These are phyloP conservation scores for Amborella trichopoda DNA, from an alignment of 164 flowering plant genomes.

Conservation along the genomic window DNA sequence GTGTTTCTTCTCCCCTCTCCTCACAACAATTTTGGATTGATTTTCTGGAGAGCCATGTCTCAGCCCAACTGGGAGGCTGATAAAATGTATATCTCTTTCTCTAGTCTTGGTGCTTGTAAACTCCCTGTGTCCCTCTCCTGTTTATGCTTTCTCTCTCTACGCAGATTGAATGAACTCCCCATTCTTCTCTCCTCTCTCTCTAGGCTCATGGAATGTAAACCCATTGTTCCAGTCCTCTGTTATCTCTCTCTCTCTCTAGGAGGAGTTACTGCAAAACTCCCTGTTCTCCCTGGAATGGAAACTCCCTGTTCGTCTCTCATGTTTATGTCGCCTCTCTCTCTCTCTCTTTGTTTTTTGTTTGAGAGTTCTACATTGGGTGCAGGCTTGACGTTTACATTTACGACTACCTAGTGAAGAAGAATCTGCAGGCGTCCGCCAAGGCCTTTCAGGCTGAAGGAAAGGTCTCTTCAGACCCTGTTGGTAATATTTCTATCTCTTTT, in stretches of 20 bases:
- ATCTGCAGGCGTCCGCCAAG: conserved; percentile 40
- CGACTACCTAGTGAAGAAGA: conserved; percentile 55
- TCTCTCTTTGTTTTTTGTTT: background rate
- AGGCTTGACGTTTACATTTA: conserved; percentile 66
- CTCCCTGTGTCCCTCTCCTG: too few species aligned
- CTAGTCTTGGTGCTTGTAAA: too few species aligned
- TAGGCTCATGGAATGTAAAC: background rate
- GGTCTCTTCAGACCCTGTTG: conserved; percentile 51
- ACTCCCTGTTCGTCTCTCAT: too few species aligned
- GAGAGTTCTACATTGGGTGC: background rate
- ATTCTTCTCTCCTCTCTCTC: too few species aligned
- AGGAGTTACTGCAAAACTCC: too few species aligned
- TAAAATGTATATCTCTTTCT: conserved; percentile 16
- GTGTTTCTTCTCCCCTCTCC: too few species aligned
- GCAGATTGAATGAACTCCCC: too few species aligned
- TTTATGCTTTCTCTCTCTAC: too few species aligned
- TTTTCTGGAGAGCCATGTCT: conserved; percentile 65
- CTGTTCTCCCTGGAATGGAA: too few species aligned
- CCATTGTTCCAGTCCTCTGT: background rate
- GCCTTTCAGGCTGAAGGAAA: conserved; percentile 55
- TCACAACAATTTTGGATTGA: too few species aligned
- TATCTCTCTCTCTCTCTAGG: too few species aligned
- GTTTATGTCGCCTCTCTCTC: background rate
- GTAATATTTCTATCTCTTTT: conserved; percentile 32
- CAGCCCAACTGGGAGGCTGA: conserved; percentile 68